These are phyloP conservation scores for Podila epicladia DNA, from an alignment of 192 early-diverging fungal genomes.

Conservation along the genomic window DNA sequence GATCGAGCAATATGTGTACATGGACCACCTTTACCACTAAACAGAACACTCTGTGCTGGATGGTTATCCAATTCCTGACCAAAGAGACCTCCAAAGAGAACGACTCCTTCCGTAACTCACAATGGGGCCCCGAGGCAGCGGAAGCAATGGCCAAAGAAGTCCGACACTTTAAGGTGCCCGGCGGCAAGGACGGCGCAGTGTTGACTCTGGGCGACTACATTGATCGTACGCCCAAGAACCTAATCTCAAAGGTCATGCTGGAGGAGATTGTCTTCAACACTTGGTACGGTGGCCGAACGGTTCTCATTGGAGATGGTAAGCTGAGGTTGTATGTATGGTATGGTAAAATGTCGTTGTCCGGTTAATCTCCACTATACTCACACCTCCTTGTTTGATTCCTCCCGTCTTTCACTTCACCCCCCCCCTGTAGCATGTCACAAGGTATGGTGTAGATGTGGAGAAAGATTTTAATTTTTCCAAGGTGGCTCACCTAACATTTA, in stretches of 20 bases:
- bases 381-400: neutral
- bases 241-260: conserved; percentile 3
- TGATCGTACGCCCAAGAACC: neutral
- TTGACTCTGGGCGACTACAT: neutral
- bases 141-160: neutral
- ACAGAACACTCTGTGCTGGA: neutral
- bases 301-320: conserved; percentile 13
- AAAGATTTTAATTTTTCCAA: too few species aligned
- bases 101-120: neutral
- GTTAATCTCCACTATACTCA: neutral
- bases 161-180: neutral
- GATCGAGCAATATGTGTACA: neutral
- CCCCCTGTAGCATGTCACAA: neutral
- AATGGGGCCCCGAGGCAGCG: neutral
- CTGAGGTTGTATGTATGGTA: neutral
- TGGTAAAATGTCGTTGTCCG: neutral
- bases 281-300: conserved; percentile 1
- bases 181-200: neutral
- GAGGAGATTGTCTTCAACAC: conserved; percentile 11
- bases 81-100: neutral
- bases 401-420: neutral
- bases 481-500: neutral
- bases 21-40: neutral
- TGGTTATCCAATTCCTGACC: neutral
- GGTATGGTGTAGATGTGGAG: neutral